phyloP scores from a whole-genome alignment of 1,284 basidiomycete species.

The Ganoderma meredithae region DNA sequence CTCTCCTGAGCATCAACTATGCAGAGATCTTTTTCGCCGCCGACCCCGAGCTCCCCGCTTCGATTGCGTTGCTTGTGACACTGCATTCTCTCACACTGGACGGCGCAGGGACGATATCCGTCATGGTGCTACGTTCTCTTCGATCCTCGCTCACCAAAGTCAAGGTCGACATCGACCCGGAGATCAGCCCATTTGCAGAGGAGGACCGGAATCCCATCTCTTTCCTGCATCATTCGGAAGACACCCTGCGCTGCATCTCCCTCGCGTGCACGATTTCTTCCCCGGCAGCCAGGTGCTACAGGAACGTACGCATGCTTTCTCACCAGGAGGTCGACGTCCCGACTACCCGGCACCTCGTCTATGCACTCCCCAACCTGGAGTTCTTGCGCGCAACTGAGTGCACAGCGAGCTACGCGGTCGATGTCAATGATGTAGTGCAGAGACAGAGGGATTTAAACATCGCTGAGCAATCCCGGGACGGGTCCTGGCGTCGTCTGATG shows the following conservation, averaged over 20 bases:
- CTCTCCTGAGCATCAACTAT: neutral
- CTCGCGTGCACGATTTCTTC: neutral
- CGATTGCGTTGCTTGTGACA: neutral
- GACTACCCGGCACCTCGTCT: neutral
- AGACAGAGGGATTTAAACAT: too few relatives aligned
- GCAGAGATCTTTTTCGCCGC: neutral
- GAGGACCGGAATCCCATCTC: neutral
- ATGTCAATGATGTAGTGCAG: too few relatives aligned
- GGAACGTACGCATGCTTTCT: neutral
- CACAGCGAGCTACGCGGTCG: too few relatives aligned
- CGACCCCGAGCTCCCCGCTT: neutral
- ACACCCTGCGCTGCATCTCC: neutral
- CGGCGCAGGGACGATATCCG: neutral
- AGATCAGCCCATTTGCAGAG: neutral
- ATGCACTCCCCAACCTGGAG: constrained; percentile 1
- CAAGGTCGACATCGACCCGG: neutral
- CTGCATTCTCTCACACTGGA: neutral
- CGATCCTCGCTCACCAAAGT: neutral
- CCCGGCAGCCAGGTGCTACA: neutral
- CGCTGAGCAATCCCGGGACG: too few relatives aligned
- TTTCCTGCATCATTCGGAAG: neutral
- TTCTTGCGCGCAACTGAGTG: neutral
- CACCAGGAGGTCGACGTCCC: neutral
- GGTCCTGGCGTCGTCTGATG: too few relatives aligned
- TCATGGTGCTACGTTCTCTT: neutral